Percentiles rank a stretch among this genome's conserved stretches.
Evolutionary conservation across 208 protist species (phyloP).

Genomic region (Leishmania guyanensis): DNA sequence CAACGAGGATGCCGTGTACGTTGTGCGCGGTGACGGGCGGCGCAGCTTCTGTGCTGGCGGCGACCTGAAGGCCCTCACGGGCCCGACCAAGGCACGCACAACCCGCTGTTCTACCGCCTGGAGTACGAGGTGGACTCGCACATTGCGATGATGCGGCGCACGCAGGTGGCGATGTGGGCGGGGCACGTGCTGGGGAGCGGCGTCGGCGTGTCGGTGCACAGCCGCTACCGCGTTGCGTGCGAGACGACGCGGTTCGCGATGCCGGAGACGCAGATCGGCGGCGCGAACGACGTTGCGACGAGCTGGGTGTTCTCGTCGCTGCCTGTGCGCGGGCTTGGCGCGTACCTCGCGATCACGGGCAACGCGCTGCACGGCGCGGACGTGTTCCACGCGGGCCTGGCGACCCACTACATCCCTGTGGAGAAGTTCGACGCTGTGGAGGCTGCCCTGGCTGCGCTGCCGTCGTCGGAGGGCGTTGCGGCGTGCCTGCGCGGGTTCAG

Average conservation of each 20-base stretch:
- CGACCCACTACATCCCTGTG: conserved; percentile 67
- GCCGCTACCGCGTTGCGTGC: conserved; percentile 73
- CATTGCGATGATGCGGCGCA: conserved; percentile 59
- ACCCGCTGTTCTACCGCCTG: conserved; percentile 49
- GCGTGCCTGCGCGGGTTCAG: conserved; percentile 38
- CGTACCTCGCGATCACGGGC: conserved; percentile 85
- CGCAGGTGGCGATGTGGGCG: conserved; percentile 82
- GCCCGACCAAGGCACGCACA: conserved; percentile 6
- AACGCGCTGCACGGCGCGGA: conserved; percentile 76
- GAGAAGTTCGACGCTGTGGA: conserved; percentile 39
- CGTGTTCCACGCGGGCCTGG: conserved; percentile 62
- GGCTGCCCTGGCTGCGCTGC: conserved; percentile 30
- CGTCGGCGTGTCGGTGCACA: conserved; percentile 78
- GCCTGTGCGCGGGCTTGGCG: conserved; percentile 45
- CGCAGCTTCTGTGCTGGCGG: conserved; percentile 79
- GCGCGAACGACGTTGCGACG: conserved; percentile 69
- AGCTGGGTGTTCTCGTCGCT: conserved; percentile 68
- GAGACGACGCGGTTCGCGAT: conserved; percentile 83
- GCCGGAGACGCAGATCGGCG: conserved; percentile 82
- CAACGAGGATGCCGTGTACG: conserved; percentile 35
- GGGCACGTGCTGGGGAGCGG: conserved; percentile 87
- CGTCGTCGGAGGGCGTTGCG: conserved; percentile 24
- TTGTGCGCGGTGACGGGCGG: conserved; percentile 44
- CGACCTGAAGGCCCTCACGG: conserved; percentile 57
- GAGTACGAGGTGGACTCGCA: conserved; percentile 79